Conservation (phyloP, 2,329 filamentous ascomycete species). For the Nigrospora oryzae region DNA sequence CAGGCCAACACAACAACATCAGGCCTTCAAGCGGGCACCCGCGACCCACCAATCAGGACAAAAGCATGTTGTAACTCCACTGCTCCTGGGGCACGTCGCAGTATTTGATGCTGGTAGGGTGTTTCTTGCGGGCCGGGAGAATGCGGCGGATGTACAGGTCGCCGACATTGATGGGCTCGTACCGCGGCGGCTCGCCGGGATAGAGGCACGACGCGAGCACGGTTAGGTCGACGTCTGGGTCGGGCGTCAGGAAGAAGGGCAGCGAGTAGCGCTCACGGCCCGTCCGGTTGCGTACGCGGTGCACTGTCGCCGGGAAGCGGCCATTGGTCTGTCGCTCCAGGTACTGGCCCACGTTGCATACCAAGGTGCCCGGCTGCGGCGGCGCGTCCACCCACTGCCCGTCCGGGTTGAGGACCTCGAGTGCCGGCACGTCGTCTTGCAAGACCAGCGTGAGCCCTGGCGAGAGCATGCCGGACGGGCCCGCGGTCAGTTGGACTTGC, state of each 20-base stretch:
- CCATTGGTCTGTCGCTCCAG: conserved; percentile 30
- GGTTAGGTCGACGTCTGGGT: conserved; percentile 14
- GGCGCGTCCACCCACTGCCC: conserved; percentile 29
- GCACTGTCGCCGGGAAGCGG: conserved; percentile 27
- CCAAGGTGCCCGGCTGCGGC: conserved; percentile 23
- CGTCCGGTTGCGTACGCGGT: conserved; percentile 27
- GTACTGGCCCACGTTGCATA: conserved; percentile 31
- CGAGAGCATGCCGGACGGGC: background rate
- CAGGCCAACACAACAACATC: no score
- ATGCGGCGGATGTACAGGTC: conserved; percentile 23
- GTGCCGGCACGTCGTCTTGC: conserved; percentile 16
- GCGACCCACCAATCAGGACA: conserved; percentile 5
- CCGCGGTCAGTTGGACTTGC: background rate
- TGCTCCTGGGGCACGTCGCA: conserved; percentile 22
- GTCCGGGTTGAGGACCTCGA: conserved; percentile 32
- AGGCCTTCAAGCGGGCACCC: no score
- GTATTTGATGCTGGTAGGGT: conserved; percentile 26
- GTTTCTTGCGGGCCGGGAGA: conserved; percentile 23
- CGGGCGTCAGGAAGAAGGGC: conserved; percentile 25
- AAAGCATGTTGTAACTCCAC: conserved; percentile 20
- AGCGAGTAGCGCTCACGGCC: conserved; percentile 28
- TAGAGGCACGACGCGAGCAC: conserved; percentile 14
- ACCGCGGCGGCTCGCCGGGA: conserved; percentile 10
- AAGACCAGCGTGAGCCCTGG: conserved; percentile 27
- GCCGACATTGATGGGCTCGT: conserved; percentile 17